These are phyloP conservation scores for Ogataea siamensis DNA, from an alignment of 805 yeast genomes.

Conservation along the genomic window DNA sequence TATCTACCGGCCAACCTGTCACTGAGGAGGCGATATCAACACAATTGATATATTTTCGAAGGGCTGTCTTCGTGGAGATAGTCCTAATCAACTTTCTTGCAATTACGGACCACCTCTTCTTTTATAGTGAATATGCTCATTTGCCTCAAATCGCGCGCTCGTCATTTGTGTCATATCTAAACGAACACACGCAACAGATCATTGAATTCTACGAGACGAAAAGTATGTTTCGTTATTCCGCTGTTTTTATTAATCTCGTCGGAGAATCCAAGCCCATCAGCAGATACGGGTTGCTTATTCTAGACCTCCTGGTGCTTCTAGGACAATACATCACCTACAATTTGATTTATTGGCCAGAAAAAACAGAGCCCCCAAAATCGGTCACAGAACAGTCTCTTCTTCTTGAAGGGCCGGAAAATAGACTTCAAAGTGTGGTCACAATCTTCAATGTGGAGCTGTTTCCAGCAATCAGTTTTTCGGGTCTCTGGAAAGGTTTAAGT, in stretches of 20 bases:
- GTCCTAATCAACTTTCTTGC: slow-evolving; percentile 16
- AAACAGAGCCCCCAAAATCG: slow-evolving; percentile 1
- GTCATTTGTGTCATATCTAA: slow-evolving; percentile 14
- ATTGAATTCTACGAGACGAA: slow-evolving; percentile 18
- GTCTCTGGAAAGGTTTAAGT: slow-evolving; percentile 4
- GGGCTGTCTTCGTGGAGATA: slow-evolving; percentile 19
- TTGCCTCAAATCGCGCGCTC: not conserved
- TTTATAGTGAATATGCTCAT: slow-evolving; percentile 5
- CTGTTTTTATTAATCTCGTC: slow-evolving; percentile 28
- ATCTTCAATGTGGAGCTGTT: slow-evolving; percentile 20
- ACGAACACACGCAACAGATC: slow-evolving; percentile 15
- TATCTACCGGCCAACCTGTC: slow-evolving; percentile 12
- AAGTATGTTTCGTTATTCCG: slow-evolving; percentile 19
- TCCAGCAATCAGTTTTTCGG: slow-evolving; percentile 12
- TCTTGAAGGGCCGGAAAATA: slow-evolving; percentile 11
- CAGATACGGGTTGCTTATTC: slow-evolving; percentile 12
- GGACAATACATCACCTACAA: slow-evolving; percentile 22
- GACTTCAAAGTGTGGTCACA: slow-evolving; percentile 17
- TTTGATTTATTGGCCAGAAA: slow-evolving; percentile 15
- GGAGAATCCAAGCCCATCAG: slow-evolving; percentile 25
- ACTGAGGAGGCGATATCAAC: slow-evolving; percentile 12
- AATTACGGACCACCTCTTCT: slow-evolving; percentile 18
- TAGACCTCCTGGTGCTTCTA: slow-evolving; percentile 22
- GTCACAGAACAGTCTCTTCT: not conserved
- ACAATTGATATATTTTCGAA: slow-evolving; percentile 14